phyloP scores from a whole-genome alignment of 192 early-diverging fungal genomes.

The Gaertneriomyces sp. region DNA sequence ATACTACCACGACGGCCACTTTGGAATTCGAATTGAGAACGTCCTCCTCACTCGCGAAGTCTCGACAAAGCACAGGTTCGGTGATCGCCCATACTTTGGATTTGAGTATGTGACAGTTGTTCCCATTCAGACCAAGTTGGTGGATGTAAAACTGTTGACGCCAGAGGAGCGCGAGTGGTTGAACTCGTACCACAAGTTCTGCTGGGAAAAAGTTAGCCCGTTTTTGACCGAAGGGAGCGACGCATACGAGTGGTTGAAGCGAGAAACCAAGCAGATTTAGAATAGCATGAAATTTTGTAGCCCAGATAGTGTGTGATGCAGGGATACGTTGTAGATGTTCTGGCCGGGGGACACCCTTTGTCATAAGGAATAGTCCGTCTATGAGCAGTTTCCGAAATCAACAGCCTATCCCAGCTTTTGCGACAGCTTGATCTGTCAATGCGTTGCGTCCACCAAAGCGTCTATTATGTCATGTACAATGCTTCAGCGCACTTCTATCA shows the following conservation, averaged over 20 bases:
- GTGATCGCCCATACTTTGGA: conserved; percentile 71
- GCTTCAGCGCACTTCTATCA: too few relatives aligned
- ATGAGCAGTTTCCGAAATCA: too few relatives aligned
- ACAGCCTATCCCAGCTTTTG: too few relatives aligned
- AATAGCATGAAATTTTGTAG: background rate
- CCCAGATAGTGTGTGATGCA: background rate
- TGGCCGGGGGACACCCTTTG: too few relatives aligned
- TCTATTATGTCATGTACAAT: too few relatives aligned
- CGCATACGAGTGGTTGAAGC: conserved; percentile 78
- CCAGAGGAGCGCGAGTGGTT: conserved; percentile 81
- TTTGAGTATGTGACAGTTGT: conserved; percentile 88
- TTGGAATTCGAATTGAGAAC: conserved; percentile 98
- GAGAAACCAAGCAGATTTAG: conserved; percentile 70
- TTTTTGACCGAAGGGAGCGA: conserved; percentile 62
- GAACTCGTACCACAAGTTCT: conserved; percentile 77
- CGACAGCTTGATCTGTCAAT: too few relatives aligned
- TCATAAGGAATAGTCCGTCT: too few relatives aligned
- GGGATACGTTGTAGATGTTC: too few relatives aligned
- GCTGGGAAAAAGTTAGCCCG: conserved; percentile 75
- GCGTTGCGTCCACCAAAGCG: too few relatives aligned
- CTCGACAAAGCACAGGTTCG: conserved; percentile 79
- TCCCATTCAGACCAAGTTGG: conserved; percentile 83
- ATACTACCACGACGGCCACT: conserved; percentile 94
- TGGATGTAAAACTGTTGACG: conserved; percentile 66
- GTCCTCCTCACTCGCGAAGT: conserved; percentile 75